Evolutionary conservation across 139 green algal genomes (phyloP).

Genomic region (Spirogloea muscicola): DNA sequence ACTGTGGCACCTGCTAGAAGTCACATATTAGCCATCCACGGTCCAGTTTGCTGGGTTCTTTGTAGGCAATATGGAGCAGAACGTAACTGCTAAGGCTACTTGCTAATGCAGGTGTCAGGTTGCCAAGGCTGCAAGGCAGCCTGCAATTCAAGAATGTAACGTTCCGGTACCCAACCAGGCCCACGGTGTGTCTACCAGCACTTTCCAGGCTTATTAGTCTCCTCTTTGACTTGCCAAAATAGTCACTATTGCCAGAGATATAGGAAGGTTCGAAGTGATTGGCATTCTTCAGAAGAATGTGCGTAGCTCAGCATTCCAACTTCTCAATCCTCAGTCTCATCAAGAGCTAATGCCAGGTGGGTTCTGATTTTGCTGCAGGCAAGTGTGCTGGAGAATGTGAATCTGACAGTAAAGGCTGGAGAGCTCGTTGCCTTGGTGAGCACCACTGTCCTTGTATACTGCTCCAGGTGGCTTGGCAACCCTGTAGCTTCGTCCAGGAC

Average conservation of each 20-base stretch:
- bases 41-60: too few species aligned
- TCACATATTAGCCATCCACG: too few species aligned
- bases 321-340: too few species aligned
- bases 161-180: conserved; percentile 75
- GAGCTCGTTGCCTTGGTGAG: conserved; percentile 71
- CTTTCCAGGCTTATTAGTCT: neutral
- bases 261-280: neutral
- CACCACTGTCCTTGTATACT: neutral
- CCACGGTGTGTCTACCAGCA: conserved; percentile 32
- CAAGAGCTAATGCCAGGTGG: too few species aligned
- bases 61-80: too few species aligned
- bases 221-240: conserved; percentile 6
- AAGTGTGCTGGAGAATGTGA: conserved; percentile 56
- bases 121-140: conserved; percentile 52
- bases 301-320: neutral
- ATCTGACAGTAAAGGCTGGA: conserved; percentile 59
- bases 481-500: neutral
- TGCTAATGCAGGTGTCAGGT: conserved; percentile 9
- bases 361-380: neutral
- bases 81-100: too few species aligned
- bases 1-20: too few species aligned
- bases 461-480: neutral
- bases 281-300: conserved; percentile 4
- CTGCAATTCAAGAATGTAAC: conserved; percentile 68
- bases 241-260: neutral